A percentile compares a stretch with the other conserved stretches of the same genome.
Evolutionary conservation across 2,329 filamentous ascomycete species (phyloP).

Genomic region (Beauveria caledonica): DNA sequence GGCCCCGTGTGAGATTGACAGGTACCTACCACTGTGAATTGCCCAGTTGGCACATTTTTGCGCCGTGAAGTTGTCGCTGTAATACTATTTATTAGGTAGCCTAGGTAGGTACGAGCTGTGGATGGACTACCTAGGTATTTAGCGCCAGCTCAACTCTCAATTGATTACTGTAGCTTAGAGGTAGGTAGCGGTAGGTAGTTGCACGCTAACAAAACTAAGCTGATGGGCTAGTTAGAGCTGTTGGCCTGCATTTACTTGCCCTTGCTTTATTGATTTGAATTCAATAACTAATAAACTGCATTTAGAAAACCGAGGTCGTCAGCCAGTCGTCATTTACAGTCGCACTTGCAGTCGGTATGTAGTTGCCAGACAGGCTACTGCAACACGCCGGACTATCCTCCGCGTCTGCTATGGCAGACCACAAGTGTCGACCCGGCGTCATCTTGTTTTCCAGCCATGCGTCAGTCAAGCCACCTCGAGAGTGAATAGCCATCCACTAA

Average conservation of each 20-base stretch:
- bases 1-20: not conserved
- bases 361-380: not conserved
- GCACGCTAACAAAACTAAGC: not conserved
- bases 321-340: too few relatives aligned
- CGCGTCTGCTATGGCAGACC: not conserved
- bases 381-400: not conserved
- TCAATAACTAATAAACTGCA: not conserved
- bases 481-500: too few relatives aligned
- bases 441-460: not conserved
- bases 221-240: not conserved
- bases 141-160: too few relatives aligned
- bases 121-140: too few relatives aligned
- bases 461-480: too few relatives aligned
- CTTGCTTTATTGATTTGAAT: not conserved
- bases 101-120: not conserved
- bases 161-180: too few relatives aligned
- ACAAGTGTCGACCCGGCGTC: not conserved
- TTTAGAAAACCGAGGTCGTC: too few relatives aligned
- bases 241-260: not conserved
- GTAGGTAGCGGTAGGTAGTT: too few relatives aligned
- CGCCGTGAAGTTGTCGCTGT: not conserved
- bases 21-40: not conserved
- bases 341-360: too few relatives aligned
- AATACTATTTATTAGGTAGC: not conserved
- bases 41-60: not conserved